These are phyloP conservation scores for Rubia balearica DNA, from an alignment of 305 asterid species.

Conservation along the genomic window DNA sequence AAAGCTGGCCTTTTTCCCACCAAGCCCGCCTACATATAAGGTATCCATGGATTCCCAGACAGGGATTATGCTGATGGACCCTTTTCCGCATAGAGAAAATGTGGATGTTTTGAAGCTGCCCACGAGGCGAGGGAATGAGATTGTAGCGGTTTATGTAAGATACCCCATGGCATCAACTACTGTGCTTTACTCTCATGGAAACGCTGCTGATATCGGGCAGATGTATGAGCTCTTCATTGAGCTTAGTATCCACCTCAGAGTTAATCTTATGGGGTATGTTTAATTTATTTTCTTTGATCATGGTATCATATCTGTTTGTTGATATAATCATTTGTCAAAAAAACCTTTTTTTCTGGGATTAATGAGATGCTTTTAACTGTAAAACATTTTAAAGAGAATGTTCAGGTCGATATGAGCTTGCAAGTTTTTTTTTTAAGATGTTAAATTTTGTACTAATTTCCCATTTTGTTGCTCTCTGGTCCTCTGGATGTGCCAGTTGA, in stretches of 20 bases:
- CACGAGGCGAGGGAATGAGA: conserved; percentile 75
- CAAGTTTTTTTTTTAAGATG: not conserved
- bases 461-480: not conserved
- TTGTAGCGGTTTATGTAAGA: conserved; percentile 69
- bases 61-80: conserved; percentile 61
- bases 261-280: conserved; percentile 79
- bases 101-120: conserved; percentile 72
- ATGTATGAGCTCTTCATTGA: conserved; percentile 90
- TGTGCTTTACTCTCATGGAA: conserved; percentile 84
- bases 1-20: conserved; percentile 90
- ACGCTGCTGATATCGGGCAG: conserved; percentile 89
- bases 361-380: not conserved
- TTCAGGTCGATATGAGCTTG: not conserved
- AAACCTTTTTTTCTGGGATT: not conserved
- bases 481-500: not conserved
- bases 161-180: conserved; percentile 90
- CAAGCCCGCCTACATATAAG: conserved; percentile 81
- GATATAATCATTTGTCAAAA: not conserved
- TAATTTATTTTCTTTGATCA: not conserved
- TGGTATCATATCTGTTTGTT: not conserved
- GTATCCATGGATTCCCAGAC: conserved; percentile 46
- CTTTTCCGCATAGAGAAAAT: conserved; percentile 84
- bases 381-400: not conserved
- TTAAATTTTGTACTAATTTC: not conserved
- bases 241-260: conserved; percentile 90